A percentile compares a stretch with the other conserved stretches of the same genome.
Conservation (phyloP, 2,329 filamentous ascomycete species). For the Dissoconium aciculare region DNA sequence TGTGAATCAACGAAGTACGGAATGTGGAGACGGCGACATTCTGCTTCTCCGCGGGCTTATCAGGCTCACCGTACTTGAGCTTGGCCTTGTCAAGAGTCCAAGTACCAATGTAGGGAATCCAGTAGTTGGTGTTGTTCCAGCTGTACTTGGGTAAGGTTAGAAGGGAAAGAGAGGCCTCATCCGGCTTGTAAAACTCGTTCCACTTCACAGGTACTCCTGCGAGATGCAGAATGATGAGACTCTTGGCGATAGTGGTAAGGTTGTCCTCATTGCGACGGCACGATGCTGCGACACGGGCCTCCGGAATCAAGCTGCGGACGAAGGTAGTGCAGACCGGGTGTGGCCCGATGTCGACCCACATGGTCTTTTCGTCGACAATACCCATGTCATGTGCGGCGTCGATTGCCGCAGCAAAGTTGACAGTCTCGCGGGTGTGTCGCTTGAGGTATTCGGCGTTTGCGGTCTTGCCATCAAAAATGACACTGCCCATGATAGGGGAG, state of each 20-base stretch:
- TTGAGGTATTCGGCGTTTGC: constrained; percentile 11
- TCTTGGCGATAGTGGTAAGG: constrained; percentile 38
- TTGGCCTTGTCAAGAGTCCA: constrained; percentile 20
- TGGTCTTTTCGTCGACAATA: constrained; percentile 5
- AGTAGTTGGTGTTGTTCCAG: constrained; percentile 23
- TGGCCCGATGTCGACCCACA: constrained; percentile 11
- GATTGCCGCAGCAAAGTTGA: constrained; percentile 8
- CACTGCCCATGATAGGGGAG: constrained; percentile 12
- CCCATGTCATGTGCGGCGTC: constrained; percentile 5
- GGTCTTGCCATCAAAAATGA: constrained; percentile 9
- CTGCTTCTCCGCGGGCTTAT: not conserved
- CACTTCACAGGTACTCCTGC: constrained; percentile 43
- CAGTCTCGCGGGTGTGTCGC: constrained; percentile 7
- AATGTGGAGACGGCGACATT: not conserved
- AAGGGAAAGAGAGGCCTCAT: not conserved
- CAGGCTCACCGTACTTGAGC: no score
- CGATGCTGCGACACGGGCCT: constrained; percentile 3
- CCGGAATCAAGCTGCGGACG: constrained; percentile 3
- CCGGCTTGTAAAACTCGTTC: constrained; percentile 40
- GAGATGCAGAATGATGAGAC: constrained; percentile 36
- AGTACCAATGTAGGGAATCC: constrained; percentile 22
- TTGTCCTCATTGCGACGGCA: constrained; percentile 8
- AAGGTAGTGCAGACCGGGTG: constrained; percentile 6
- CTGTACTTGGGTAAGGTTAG: constrained; percentile 12
- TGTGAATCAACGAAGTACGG: not conserved